phyloP scores from a whole-genome alignment of 805 yeast species.

The Yarrowia divulgata region DNA sequence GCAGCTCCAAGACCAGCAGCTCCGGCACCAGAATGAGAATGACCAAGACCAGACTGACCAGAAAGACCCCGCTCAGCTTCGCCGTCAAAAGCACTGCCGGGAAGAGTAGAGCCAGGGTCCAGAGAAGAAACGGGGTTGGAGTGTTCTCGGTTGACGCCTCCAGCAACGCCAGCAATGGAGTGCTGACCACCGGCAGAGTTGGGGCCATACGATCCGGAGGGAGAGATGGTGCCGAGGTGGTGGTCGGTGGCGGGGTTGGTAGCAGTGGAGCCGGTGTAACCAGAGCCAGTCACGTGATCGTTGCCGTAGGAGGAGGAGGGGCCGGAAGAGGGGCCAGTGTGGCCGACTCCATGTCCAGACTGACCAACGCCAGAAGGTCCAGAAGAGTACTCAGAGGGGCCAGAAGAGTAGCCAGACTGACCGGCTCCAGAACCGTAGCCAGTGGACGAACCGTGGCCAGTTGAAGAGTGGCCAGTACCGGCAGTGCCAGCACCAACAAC shows the following conservation, averaged over 20 bases:
- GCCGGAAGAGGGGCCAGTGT: no score
- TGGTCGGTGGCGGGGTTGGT: neutral
- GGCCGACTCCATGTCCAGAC: no score
- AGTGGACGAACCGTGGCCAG: neutral
- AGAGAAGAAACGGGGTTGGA: constrained; percentile 6
- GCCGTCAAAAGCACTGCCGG: constrained; percentile 17
- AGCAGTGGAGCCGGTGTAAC: neutral
- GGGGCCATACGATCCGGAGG: constrained; percentile 20
- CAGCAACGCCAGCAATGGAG: neutral
- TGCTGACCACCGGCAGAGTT: neutral
- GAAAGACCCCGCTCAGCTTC: neutral
- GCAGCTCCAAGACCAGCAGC: neutral
- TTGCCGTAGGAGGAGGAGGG: neutral
- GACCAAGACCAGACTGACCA: neutral
- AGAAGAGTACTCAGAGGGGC: neutral
- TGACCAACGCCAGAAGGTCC: no score
- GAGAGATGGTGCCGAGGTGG: constrained; percentile 13
- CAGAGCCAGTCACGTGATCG: constrained; percentile 15
- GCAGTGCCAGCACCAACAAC: constrained; percentile 1
- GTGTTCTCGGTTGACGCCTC: constrained; percentile 16
- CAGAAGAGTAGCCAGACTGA: neutral
- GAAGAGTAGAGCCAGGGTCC: constrained; percentile 18
- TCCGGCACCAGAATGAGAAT: no score
- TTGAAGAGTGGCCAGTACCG: neutral
- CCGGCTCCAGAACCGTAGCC: neutral